phyloP scores from a whole-genome alignment of 164 flowering plant genomes.

The Kingdonia uniflora region DNA sequence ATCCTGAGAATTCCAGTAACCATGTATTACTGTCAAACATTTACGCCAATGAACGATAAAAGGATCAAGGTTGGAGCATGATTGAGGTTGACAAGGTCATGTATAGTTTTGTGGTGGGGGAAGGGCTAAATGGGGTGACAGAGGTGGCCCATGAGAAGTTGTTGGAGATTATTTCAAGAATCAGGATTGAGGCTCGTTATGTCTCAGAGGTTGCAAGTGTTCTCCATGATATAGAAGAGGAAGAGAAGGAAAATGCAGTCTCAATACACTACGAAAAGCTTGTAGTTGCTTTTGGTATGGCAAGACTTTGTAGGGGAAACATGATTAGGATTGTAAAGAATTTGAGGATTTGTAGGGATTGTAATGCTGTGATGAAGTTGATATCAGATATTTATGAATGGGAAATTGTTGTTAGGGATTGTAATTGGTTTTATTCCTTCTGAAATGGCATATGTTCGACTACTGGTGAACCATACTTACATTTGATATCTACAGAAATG shows the following conservation, averaged over 20 bases:
- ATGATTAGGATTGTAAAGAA: slow-evolving; percentile 56
- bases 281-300: slow-evolving; percentile 63
- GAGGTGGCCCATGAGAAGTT: slow-evolving; percentile 41
- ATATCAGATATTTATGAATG: slow-evolving; percentile 41
- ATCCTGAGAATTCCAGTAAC: slow-evolving; percentile 48
- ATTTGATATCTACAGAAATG: background rate
- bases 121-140: slow-evolving; percentile 19
- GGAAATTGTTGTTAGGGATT: slow-evolving; percentile 55
- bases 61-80: slow-evolving; percentile 60
- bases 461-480: slow-evolving; percentile 37
- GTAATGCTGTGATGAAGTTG: slow-evolving; percentile 56
- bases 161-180: slow-evolving; percentile 36
- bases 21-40: slow-evolving; percentile 51
- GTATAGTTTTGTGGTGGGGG: slow-evolving; percentile 49
- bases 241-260: slow-evolving; percentile 60
- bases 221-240: slow-evolving; percentile 60
- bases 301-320: slow-evolving; percentile 29
- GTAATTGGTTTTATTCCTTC: slow-evolving; percentile 58
- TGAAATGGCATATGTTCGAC: slow-evolving; percentile 54
- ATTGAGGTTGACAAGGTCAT: slow-evolving; percentile 52
- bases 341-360: slow-evolving; percentile 59
- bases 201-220: slow-evolving; percentile 42
- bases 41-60: slow-evolving; percentile 48
- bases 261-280: slow-evolving; percentile 61
- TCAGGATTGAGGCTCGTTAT: slow-evolving; percentile 45